These are phyloP conservation scores for Carex scoparia DNA, from an alignment of 176 grass and related monocot species.

Conservation along the genomic window DNA sequence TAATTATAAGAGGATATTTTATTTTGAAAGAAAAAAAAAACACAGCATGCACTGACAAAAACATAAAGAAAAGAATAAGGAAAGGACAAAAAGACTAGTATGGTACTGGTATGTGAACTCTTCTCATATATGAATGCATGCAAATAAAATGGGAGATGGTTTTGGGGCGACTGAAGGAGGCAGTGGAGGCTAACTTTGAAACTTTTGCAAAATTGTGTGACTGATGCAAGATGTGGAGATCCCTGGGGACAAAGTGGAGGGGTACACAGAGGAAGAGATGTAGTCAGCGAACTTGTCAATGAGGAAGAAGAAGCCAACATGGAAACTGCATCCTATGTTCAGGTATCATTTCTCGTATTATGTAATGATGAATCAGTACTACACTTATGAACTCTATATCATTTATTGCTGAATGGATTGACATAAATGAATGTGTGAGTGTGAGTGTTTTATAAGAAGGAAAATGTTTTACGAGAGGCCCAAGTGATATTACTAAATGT, in stretches of 20 bases:
- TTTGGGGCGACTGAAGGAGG: slow-evolving; percentile 67
- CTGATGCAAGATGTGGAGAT: slow-evolving; percentile 90
- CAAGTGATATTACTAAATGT: neutral
- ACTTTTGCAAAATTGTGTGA: slow-evolving; percentile 62
- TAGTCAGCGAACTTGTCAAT: slow-evolving; percentile 71
- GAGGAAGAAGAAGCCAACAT: slow-evolving; percentile 86
- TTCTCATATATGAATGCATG: neutral
- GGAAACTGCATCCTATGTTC: slow-evolving; percentile 69
- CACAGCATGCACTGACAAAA: too few species aligned
- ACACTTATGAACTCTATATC: too few species aligned
- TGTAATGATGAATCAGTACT: too few species aligned
- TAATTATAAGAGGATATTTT: too few species aligned
- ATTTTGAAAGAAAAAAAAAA: too few species aligned
- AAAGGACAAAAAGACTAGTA: too few species aligned
- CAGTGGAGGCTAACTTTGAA: slow-evolving; percentile 42
- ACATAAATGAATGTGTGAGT: neutral
- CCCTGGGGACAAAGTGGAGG: slow-evolving; percentile 61
- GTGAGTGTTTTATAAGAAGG: neutral
- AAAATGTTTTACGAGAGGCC: neutral
- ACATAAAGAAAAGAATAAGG: too few species aligned
- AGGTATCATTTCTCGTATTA: slow-evolving; percentile 43
- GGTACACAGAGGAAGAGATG: slow-evolving; percentile 63
- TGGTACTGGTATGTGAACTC: too few species aligned
- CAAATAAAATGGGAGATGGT: slow-evolving; percentile 62
- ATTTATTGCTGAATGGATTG: neutral